phyloP scores from a whole-genome alignment of 306 rosid genomes.

The Fragaria vesca region DNA sequence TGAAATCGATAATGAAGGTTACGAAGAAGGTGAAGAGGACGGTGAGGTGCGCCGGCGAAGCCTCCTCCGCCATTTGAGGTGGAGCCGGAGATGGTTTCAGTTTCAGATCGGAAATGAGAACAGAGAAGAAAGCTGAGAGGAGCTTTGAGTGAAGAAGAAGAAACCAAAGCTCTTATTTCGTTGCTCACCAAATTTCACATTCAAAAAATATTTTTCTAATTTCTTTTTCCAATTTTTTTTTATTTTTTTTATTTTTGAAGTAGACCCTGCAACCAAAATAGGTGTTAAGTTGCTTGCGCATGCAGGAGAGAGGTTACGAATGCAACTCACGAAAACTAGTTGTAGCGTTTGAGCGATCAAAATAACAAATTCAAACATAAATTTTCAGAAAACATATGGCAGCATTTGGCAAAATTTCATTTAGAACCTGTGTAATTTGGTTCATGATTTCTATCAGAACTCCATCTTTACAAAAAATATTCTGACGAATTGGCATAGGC shows the following conservation, averaged over 20 bases:
- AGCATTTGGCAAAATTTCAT: background rate
- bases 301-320: too few species aligned
- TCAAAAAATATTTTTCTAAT: background rate
- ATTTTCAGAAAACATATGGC: background rate
- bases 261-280: background rate
- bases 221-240: background rate
- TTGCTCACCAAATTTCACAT: background rate
- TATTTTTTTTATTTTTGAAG: background rate
- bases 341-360: too few species aligned
- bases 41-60: constrained; percentile 18
- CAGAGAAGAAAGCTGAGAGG: background rate
- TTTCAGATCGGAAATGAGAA: background rate
- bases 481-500: background rate
- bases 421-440: background rate
- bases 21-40: constrained; percentile 21
- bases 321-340: too few species aligned
- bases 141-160: background rate
- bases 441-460: background rate
- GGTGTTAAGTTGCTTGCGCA: background rate
- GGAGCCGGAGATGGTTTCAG: background rate
- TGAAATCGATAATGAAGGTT: constrained; percentile 1
- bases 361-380: too few species aligned
- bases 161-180: background rate
- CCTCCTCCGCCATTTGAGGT: background rate
- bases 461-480: background rate